These are phyloP conservation scores for Dorcoceras hygrometricum DNA, from an alignment of 257 asterid species.

Conservation along the genomic window DNA sequence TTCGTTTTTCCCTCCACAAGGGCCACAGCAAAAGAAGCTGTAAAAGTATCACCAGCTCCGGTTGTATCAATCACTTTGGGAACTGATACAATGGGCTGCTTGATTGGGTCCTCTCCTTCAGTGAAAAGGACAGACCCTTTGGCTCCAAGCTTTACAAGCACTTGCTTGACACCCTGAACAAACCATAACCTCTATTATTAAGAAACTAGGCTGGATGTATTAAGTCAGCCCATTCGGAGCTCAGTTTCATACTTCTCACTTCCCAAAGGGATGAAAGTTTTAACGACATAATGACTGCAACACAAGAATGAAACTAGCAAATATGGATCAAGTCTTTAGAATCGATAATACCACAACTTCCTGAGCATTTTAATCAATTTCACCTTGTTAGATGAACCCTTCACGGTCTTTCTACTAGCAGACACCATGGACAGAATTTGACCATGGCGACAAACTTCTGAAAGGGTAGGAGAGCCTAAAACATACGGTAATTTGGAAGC, in stretches of 20 bases:
- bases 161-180: constrained; percentile 81
- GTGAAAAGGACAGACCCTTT: constrained; percentile 79
- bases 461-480: neutral
- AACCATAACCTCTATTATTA: neutral
- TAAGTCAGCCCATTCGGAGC: neutral
- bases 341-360: neutral
- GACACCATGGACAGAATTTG: neutral
- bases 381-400: neutral
- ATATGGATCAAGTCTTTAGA: neutral
- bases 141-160: constrained; percentile 86
- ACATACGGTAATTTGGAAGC: neutral
- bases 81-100: constrained; percentile 72
- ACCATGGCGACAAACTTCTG: neutral
- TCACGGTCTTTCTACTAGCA: neutral
- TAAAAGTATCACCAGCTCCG: constrained; percentile 98
- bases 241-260: neutral
- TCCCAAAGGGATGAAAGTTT: neutral
- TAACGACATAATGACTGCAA: neutral
- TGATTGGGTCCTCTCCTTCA: constrained; percentile 73
- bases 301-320: neutral
- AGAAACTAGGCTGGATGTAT: neutral
- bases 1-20: constrained; percentile 81
- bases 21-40: constrained; percentile 94
- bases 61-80: constrained; percentile 82
- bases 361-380: neutral